Evolutionary conservation across 352 stramenopile genomes (phyloP), one percentile per base, ranked within the genome.

Genomic region (Peronosclerospora sorghi): DNA sequence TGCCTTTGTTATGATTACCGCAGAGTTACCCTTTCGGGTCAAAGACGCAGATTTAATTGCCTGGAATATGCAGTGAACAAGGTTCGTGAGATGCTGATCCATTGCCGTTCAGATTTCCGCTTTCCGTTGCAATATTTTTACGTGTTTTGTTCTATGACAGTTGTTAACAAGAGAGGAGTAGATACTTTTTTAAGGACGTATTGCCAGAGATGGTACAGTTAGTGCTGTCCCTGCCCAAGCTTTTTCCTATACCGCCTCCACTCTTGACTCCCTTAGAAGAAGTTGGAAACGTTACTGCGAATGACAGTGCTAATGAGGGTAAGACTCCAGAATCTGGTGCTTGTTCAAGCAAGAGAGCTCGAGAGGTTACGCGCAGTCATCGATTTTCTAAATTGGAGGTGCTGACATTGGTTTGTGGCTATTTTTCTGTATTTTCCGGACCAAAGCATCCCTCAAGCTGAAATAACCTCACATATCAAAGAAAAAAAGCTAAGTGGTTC

Each of bases 371-470:
- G 2, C n/a, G 10, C 2, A 35, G 30, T 13, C 6, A 17, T 18
- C 30, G 30, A 20, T 35, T 35, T 35, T 19, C 30, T 8, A 35
- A 35, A 18, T 18, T 35, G 9, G 10, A 35, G 17, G 30, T 35
- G 17, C 17, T 35, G 30, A 35, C 30, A 17, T 35, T 35, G 45
- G 44, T 57, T 2, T 64, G 59, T 4, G 62, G 59, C 20, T 79
- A 65, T 41, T 86, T 86, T 42, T 81, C 84, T n/a, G 51, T 60
- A 19, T 20, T 81, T 84, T 41, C 69, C 73, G 10, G 55, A 62
- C 12, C 68, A 83, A 54, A 59, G 58, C 13, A 51, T 51, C 17
- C 10, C 13, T 12, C 48, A 65, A 14, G 6, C 40, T 12, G 35
- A 62, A 5, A 2, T 30, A 1, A 56, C 41, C 5, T 10, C 41